phyloP scores from a whole-genome alignment of 352 stramenopile species.

The Globisporangium paddicum region DNA sequence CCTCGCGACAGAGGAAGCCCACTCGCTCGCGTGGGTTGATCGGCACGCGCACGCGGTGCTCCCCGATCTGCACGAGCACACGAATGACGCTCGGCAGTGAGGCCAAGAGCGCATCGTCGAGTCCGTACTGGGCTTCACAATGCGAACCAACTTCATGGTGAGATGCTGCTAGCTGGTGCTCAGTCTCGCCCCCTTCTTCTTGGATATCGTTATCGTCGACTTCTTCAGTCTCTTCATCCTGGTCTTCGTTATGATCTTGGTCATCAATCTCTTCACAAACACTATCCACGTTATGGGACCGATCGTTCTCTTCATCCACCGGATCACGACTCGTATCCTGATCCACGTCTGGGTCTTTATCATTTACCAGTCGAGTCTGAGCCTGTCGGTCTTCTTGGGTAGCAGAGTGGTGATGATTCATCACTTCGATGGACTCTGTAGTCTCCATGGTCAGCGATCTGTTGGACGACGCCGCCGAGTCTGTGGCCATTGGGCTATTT shows the following conservation, averaged over 20 bases:
- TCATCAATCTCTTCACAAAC: not conserved
- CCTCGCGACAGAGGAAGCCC: constrained; percentile 38
- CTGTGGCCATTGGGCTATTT: not conserved
- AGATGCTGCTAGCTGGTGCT: not conserved
- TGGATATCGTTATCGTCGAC: not conserved
- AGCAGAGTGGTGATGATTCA: not conserved
- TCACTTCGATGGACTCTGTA: not conserved
- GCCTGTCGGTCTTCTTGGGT: not conserved
- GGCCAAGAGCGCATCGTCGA: constrained; percentile 14
- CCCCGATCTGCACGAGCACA: constrained; percentile 48
- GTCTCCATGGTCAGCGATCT: not conserved
- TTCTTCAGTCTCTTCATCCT: not conserved
- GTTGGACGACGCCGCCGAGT: constrained; percentile 1
- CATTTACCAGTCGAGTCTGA: not conserved
- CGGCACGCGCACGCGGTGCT: constrained; percentile 46
- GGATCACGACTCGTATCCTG: not conserved
- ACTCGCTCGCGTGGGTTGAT: constrained; percentile 49
- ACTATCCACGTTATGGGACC: not conserved
- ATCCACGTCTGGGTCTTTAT: not conserved
- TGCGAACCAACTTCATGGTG: not conserved
- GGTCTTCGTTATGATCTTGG: not conserved
- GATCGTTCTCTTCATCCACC: not conserved
- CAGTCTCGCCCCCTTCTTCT: not conserved
- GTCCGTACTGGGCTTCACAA: not conserved
- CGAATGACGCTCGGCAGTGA: constrained; percentile 37